Percentiles rank a stretch among this genome's conserved stretches.
These are phyloP conservation scores for Cucurbita maxima DNA, from an alignment of 306 rosid genomes.

Conservation along the genomic window DNA sequence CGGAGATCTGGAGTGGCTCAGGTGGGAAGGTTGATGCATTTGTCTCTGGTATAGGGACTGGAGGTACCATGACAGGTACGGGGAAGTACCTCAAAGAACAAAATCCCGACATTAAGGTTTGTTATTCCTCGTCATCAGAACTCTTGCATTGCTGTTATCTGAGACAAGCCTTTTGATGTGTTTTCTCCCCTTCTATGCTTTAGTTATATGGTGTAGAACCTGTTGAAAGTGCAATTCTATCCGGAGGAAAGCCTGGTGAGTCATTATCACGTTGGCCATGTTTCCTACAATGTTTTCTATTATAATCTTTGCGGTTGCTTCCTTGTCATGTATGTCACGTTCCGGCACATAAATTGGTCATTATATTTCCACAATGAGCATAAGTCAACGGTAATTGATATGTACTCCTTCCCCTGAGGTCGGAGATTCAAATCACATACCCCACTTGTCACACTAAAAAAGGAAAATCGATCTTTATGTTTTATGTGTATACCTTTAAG, in stretches of 20 bases:
- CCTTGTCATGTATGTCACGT: background rate
- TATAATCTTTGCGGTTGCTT: background rate
- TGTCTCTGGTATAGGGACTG: slow-evolving; percentile 91
- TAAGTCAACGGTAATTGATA: too few relatives aligned
- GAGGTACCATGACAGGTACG: slow-evolving; percentile 80
- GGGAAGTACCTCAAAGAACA: slow-evolving; percentile 83
- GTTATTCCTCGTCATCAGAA: background rate
- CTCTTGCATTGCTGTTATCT: background rate
- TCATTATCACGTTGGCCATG: background rate
- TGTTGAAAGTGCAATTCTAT: slow-evolving; percentile 69
- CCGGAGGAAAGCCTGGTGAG: slow-evolving; percentile 92
- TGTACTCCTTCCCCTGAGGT: too few relatives aligned
- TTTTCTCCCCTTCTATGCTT: background rate
- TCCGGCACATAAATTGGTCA: background rate
- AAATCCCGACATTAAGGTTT: slow-evolving; percentile 68
- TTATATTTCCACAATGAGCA: background rate
- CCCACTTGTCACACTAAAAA: too few relatives aligned
- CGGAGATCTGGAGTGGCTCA: slow-evolving; percentile 81
- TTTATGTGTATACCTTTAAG: slow-evolving; percentile 9
- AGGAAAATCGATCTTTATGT: background rate
- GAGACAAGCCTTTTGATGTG: background rate
- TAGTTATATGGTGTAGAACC: slow-evolving; percentile 85
- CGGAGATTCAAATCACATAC: too few relatives aligned
- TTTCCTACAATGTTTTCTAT: background rate
- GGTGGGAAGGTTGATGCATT: slow-evolving; percentile 66